Evolutionary conservation across 2,329 filamentous ascomycete genomes (phyloP), one percentile per base, ranked within the genome.

Genomic region (Trichoderma sp.): DNA sequence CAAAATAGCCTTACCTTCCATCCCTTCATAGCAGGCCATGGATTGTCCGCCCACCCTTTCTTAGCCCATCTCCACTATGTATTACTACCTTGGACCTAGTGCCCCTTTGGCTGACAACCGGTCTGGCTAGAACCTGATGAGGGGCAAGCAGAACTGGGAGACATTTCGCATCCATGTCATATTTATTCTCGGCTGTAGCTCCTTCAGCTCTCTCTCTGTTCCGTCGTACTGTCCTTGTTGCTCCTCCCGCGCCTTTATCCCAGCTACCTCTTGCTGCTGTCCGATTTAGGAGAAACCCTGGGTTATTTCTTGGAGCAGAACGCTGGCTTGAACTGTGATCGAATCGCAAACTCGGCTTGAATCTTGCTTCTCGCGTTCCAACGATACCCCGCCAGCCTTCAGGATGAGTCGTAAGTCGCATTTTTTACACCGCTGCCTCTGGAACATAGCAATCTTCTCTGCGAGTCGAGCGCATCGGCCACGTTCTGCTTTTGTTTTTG

Each of bases 371-470:
- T 52, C 39, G 53, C 34, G 2, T 39, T 1, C n/a, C 4, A 48
- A 3, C 35, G 42, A 59, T 69, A 70, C 69, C 69, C 69, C 69
- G 69, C 69, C 53, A 70, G 63, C 13, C 45, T 57, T 58, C 71
- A 74, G 74, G 65, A 81, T 81, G 80, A 80, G 78, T 72, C 80
- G 80, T 81, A 74, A 80, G 80, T 79, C 54, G 32, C 52, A 22
- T 8, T 34, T 25, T 15, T 67, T 32, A 29, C 53, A 29, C 54
- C 39, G 34, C 64, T 15, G 64, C 25, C n/a, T 6, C 34, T 35
- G 34, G 34, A 12, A 35, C 34, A 35, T 35, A 12, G 34, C 34
- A 35, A 10, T 10, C 34, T 35, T 35, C 34, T 35, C 10, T 35
- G 13, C 13, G 34, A 35, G 34, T 35, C 13, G 34, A 35, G 34